These are phyloP conservation scores for Arthrocladium fulminans DNA, from an alignment of 2,329 filamentous ascomycete species.

Conservation along the genomic window DNA sequence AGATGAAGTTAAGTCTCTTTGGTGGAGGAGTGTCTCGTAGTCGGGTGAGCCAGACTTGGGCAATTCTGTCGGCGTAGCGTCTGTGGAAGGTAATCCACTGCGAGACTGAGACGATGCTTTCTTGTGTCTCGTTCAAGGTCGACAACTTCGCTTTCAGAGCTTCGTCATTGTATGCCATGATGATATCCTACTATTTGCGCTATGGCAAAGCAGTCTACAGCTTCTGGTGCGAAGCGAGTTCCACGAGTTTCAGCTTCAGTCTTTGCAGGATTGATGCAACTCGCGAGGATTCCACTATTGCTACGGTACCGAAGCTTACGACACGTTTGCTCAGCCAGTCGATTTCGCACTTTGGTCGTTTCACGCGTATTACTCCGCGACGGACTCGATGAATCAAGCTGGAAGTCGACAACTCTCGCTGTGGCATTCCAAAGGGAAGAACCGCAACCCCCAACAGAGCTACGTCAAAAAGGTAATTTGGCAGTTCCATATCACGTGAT, in stretches of 20 bases:
- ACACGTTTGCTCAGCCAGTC: background rate
- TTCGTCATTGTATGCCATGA: constrained; percentile 93
- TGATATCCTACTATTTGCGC: constrained; percentile 13
- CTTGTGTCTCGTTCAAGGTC: constrained; percentile 91
- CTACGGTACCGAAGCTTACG: background rate
- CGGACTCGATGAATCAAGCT: no score
- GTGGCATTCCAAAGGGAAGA: background rate
- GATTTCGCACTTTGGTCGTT: background rate
- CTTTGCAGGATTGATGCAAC: background rate
- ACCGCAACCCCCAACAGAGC: background rate
- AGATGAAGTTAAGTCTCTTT: constrained; percentile 83
- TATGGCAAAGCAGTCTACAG: constrained; percentile 8
- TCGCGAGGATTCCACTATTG: background rate
- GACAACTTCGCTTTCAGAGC: constrained; percentile 90
- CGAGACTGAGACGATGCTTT: constrained; percentile 89
- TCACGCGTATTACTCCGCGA: no score
- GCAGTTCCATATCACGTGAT: background rate
- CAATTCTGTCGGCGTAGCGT: constrained; percentile 84
- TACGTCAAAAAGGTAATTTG: background rate
- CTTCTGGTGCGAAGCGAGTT: background rate
- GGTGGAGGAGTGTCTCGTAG: constrained; percentile 77
- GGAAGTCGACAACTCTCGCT: background rate
- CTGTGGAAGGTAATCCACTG: constrained; percentile 98
- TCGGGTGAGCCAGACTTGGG: constrained; percentile 81
- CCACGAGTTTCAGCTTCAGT: background rate